A percentile compares a stretch with the other conserved stretches of the same genome.
Evolutionary conservation across 257 asterid species (phyloP).

Genomic region (Nicotiana obtusifolia): DNA sequence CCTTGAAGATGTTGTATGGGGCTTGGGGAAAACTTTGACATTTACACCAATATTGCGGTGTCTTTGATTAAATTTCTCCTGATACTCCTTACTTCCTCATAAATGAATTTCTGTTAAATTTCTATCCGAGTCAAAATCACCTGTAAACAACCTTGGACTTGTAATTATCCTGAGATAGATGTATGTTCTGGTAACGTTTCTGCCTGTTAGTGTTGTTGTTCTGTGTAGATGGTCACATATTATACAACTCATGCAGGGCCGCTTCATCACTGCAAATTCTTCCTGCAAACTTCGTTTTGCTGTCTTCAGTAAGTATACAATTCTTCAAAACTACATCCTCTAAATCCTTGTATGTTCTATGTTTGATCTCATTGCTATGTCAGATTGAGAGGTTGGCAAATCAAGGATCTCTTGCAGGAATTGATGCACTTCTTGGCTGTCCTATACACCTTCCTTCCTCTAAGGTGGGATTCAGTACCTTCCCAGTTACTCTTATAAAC

Average conservation of each 20-base stretch:
- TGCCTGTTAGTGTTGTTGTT: not conserved
- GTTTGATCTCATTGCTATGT: conserved; percentile 15
- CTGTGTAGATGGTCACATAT: not conserved
- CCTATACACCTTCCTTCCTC: conserved; percentile 84
- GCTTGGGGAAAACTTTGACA: not conserved
- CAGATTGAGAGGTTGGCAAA: conserved; percentile 73
- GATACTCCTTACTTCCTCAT: not conserved
- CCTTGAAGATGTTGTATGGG: not conserved
- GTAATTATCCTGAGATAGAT: not conserved
- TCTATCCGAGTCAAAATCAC: not conserved
- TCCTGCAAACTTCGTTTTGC: conserved; percentile 65
- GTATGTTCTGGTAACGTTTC: not conserved
- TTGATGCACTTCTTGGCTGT: conserved; percentile 93
- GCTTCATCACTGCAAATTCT: conserved; percentile 66
- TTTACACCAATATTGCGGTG: not conserved
- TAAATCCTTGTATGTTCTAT: conserved; percentile 11
- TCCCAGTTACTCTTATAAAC: not conserved
- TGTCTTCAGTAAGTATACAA: conserved; percentile 55
- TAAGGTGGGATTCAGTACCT: conserved; percentile 40
- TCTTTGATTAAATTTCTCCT: not conserved
- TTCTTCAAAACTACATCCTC: conserved; percentile 10
- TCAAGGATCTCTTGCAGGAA: conserved; percentile 83
- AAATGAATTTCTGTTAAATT: not conserved
- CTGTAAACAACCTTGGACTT: not conserved
- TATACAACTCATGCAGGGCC: conserved; percentile 37